phyloP scores from a whole-genome alignment of 495 filamentous ascomycete genomes.

The Elaphomyces granulatus region DNA sequence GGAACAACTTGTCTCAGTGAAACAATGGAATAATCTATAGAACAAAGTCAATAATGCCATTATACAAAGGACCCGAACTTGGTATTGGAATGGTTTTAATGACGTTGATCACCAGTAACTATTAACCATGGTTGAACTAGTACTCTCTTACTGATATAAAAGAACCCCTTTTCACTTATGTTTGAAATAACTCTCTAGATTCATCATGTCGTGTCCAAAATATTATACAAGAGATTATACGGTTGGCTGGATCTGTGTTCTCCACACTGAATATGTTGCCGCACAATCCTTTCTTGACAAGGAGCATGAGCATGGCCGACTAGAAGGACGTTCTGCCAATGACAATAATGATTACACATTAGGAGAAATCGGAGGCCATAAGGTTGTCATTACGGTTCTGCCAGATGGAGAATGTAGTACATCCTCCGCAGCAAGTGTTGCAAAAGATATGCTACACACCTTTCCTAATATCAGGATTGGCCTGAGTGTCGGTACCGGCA shows the following conservation, averaged over 20 bases:
- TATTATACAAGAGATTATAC: conserved; percentile 22
- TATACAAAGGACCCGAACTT: too few species aligned
- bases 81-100: too few species aligned
- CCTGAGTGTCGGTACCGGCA: conserved; percentile 30
- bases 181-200: too few species aligned
- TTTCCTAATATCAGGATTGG: conserved; percentile 20
- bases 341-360: conserved; percentile 14
- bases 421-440: conserved; percentile 18
- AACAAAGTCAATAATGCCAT: too few species aligned
- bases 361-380: conserved; percentile 20
- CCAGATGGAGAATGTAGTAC: conserved; percentile 12
- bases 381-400: conserved; percentile 24
- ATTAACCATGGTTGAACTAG: too few species aligned
- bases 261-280: conserved; percentile 16
- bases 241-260: conserved; percentile 21
- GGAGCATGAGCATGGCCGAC: conserved; percentile 15
- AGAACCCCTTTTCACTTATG: too few species aligned
- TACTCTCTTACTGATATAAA: too few species aligned
- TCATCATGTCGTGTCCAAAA: too few species aligned
- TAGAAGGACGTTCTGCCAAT: conserved; percentile 3
- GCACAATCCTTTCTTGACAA: conserved; percentile 18
- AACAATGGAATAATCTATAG: too few species aligned
- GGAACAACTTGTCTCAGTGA: too few species aligned
- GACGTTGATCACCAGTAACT: too few species aligned
- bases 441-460: conserved; percentile 17